Percentiles rank a stretch among this genome's conserved stretches.
These are phyloP conservation scores for Xylariales sp. DNA, from an alignment of 2,329 filamentous ascomycete genomes.

Conservation along the genomic window DNA sequence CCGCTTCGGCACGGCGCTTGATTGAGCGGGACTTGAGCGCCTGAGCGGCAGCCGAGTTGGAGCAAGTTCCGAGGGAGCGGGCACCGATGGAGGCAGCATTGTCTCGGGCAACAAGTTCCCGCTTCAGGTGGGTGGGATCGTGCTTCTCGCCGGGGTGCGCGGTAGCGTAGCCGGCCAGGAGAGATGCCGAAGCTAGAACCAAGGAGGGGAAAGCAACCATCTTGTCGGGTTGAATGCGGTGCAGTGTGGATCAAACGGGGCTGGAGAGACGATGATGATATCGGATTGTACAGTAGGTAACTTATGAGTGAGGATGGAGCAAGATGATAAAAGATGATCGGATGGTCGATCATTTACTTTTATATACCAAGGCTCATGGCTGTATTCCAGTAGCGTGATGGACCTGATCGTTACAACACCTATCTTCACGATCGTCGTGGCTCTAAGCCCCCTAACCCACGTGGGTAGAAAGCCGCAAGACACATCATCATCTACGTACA, in stretches of 20 bases:
- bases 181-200: slow-evolving; percentile 37
- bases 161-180: slow-evolving; percentile 43
- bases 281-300: background rate
- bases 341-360: background rate
- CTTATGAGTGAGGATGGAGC: slow-evolving; percentile 8
- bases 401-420: background rate
- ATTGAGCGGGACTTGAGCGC: slow-evolving; percentile 55
- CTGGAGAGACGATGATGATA: background rate
- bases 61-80: slow-evolving; percentile 55
- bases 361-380: slow-evolving; percentile 14
- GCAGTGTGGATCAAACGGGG: background rate
- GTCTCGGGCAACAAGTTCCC: slow-evolving; percentile 51
- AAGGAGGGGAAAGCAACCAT: slow-evolving; percentile 45
- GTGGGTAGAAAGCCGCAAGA: slow-evolving; percentile 4
- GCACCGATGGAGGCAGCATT: slow-evolving; percentile 48
- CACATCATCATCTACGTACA: slow-evolving; percentile 31
- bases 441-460: slow-evolving; percentile 9
- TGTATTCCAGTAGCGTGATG: background rate
- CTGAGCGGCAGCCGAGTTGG: slow-evolving; percentile 53
- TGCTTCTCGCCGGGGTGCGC: slow-evolving; percentile 52
- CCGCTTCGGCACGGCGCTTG: slow-evolving; percentile 54
- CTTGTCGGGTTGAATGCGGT: slow-evolving; percentile 1
- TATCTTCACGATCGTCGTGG: background rate
- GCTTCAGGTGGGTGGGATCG: slow-evolving; percentile 47
- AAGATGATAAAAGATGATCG: background rate